Evolutionary conservation across 148 eudicot species (phyloP).

Genomic region (Vaccinium myrtillus): DNA sequence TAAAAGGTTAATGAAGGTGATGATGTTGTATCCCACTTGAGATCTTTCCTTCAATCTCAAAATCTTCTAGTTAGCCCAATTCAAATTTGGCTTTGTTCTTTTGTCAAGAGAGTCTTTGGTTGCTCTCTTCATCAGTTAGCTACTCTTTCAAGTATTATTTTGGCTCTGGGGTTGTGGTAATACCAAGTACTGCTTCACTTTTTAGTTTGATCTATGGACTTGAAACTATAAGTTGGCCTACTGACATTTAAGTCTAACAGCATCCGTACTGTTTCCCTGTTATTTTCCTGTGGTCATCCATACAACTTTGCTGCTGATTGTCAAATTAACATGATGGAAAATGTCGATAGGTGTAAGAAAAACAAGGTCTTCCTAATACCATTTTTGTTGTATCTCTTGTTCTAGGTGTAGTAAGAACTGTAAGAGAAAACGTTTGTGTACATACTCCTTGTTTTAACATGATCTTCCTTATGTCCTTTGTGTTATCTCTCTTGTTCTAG

Average conservation of each 20-base stretch:
- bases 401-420: slow-evolving; percentile 93
- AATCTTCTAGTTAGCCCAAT: background rate
- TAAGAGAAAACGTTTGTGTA: slow-evolving; percentile 94
- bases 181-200: background rate
- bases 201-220: background rate
- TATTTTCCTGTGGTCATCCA: background rate
- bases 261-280: background rate
- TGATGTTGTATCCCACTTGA: background rate
- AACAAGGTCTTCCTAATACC: background rate
- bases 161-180: background rate
- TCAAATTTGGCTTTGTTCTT: background rate
- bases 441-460: slow-evolving; percentile 38
- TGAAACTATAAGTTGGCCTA: background rate
- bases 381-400: slow-evolving; percentile 1
- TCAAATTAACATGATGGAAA: background rate
- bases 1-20: background rate
- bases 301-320: background rate
- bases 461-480: slow-evolving; percentile 7
- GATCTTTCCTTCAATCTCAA: background rate
- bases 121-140: background rate
- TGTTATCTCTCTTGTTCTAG: slow-evolving; percentile 33
- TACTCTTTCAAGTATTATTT: background rate
- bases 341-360: background rate
- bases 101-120: background rate
- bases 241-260: background rate